Evolutionary conservation across 1,284 basidiomycete genomes (phyloP), one percentile per base, ranked within the genome.

Genomic region (Heterobasidion irregulare): DNA sequence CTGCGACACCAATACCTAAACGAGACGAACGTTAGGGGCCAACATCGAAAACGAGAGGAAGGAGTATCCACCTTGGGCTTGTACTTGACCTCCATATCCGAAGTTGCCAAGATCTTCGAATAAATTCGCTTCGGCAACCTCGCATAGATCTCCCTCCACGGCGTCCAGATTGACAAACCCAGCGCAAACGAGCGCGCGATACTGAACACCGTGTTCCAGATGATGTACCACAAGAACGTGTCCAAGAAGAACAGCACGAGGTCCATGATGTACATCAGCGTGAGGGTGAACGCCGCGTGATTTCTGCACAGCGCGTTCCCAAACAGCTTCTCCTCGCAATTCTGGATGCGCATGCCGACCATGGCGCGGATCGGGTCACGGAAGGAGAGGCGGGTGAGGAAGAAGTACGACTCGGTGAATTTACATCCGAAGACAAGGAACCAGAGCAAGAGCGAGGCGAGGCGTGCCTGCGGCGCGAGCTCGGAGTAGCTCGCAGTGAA

Each of bases 231-330:
- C 45, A 98, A 74, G 85, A 96, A 98, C 6, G 94, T 98, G 73
- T 98, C 94, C 68, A 98, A 77, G 82, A 97, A 98, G 82, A 93
- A 98, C 52, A 97, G 80, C 50, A 89, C 84, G 45, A 97, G 73
- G 68, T 97, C 94, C 94, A 97, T 96, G 72, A 94, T 73, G 69
- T 93, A 97, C 94, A 97, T 98, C 75, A 96, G 89, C 56, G 94
- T 81, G 61, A 98, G 74, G 12, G 94, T 90, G 72, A 97, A 97
- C 7, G 87, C 87, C 1, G 93, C 90, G 62, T 98, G 94, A 66
- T 97, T 92, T 51, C 75, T 74, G 71, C 94, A 97, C 12, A 98
- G 78, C 8, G 74, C 77, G 62, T 76, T 76, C 19, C 93, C 93
- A 63, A 96, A 93, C 68, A 83, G 82, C 69, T 82, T 85, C 75